Evolutionary conservation across 73 alveolate species (phyloP).

Genomic region (Uronychia binucleata): DNA sequence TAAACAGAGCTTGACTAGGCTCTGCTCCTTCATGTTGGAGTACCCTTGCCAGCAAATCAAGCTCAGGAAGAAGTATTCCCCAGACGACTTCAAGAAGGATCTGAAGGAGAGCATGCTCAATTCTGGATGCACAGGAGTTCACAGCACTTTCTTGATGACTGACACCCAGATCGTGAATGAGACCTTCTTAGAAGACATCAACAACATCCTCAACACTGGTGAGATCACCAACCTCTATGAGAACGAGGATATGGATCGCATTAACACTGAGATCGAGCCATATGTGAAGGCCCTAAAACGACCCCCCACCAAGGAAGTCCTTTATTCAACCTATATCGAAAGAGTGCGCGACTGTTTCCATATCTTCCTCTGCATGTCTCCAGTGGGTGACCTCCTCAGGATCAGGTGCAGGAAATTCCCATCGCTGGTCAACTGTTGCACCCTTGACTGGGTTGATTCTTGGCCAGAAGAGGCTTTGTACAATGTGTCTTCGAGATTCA

Average conservation of each 20-base stretch:
- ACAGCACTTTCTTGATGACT: slow-evolving; percentile 69
- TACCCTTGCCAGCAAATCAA: slow-evolving; percentile 65
- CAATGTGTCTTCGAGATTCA: slow-evolving; percentile 74
- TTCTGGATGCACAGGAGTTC: slow-evolving; percentile 75
- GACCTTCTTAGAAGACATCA: slow-evolving; percentile 83
- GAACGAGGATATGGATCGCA: slow-evolving; percentile 94
- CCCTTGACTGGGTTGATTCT: slow-evolving; percentile 93
- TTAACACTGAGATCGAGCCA: slow-evolving; percentile 68
- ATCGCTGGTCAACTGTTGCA: slow-evolving; percentile 93
- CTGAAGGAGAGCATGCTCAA: slow-evolving; percentile 60
- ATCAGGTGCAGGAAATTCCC: slow-evolving; percentile 95
- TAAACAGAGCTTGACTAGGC: slow-evolving; percentile 72
- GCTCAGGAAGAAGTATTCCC: slow-evolving; percentile 71
- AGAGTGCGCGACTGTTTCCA: slow-evolving; percentile 90
- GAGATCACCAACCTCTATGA: slow-evolving; percentile 94
- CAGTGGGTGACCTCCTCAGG: slow-evolving; percentile 94
- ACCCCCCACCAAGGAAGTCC: slow-evolving; percentile 30
- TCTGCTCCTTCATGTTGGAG: slow-evolving; percentile 77
- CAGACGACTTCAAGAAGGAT: slow-evolving; percentile 82
- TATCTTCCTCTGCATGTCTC: slow-evolving; percentile 92
- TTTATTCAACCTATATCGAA: slow-evolving; percentile 76
- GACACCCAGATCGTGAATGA: slow-evolving; percentile 80
- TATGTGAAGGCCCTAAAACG: slow-evolving; percentile 56
- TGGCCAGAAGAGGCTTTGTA: slow-evolving; percentile 97
- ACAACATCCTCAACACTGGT: slow-evolving; percentile 87